A percentile compares a stretch with the other conserved stretches of the same genome.
Conservation (phyloP, 192 early-diverging fungal species). For the Coemansia reversa region DNA sequence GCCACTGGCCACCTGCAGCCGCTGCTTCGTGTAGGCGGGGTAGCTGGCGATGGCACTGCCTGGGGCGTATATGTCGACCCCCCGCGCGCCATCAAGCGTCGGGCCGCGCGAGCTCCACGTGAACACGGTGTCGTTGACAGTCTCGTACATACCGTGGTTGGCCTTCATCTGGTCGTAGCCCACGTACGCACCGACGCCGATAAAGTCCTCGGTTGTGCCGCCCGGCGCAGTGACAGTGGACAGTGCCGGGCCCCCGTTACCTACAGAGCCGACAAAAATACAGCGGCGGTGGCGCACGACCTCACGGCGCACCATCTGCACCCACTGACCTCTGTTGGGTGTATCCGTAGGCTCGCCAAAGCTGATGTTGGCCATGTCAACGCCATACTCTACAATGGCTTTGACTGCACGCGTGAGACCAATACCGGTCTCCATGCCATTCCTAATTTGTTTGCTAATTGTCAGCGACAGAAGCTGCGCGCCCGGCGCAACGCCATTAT, state of each 20-base stretch:
- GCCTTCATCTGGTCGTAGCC: conserved; percentile 81
- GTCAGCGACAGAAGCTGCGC: conserved; percentile 92
- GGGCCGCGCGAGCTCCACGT: conserved; percentile 93
- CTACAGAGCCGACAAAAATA: conserved; percentile 85
- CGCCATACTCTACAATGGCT: conserved; percentile 65
- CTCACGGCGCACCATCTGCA: conserved; percentile 75
- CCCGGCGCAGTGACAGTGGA: conserved; percentile 84
- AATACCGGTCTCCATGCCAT: conserved; percentile 80
- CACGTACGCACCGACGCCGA: conserved; percentile 91
- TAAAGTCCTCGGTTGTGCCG: conserved; percentile 67
- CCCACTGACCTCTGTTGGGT: conserved; percentile 77
- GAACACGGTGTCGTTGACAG: conserved; percentile 73
- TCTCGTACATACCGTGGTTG: conserved; percentile 80
- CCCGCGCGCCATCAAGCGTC: conserved; percentile 77
- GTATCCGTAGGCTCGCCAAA: conserved; percentile 80
- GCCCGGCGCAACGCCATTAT: conserved; percentile 93
- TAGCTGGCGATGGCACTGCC: conserved; percentile 91
- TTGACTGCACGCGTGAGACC: conserved; percentile 79
- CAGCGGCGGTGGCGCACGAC: conserved; percentile 79
- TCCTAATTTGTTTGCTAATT: conserved; percentile 82
- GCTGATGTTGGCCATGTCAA: conserved; percentile 81
- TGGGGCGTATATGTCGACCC: conserved; percentile 80
- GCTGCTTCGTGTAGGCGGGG: conserved; percentile 74
- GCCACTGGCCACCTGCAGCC: conserved; percentile 82
- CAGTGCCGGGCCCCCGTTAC: conserved; percentile 91